phyloP scores from a whole-genome alignment of 306 rosid species.

The Rubus idaeus region DNA sequence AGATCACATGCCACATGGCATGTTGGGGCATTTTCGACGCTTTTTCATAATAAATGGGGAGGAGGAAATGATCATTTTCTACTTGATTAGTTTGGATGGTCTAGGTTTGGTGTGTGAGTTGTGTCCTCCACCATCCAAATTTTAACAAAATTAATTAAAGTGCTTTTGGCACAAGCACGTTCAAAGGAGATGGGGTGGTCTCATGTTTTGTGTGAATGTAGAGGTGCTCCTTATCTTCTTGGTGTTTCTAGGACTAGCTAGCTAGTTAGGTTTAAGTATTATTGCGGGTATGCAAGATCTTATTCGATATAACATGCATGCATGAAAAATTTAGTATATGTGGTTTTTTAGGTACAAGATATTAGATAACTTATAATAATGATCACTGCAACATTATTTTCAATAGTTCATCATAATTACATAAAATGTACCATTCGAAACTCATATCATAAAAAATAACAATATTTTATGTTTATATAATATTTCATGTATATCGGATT shows the following conservation, averaged over 20 bases:
- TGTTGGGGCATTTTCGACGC: conserved; percentile 32
- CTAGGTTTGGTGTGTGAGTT: conserved; percentile 32
- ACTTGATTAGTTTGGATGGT: conserved; percentile 44
- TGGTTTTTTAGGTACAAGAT: not conserved
- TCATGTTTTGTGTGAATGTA: conserved; percentile 15
- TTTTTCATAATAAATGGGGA: conserved; percentile 29
- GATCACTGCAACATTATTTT: not conserved
- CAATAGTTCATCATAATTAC: too few species aligned
- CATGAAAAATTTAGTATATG: not conserved
- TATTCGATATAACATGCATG: not conserved
- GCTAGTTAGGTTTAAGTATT: conserved; percentile 13
- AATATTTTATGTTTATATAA: too few species aligned
- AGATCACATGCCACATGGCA: conserved; percentile 37
- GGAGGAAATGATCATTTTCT: conserved; percentile 8
- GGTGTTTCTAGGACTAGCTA: not conserved
- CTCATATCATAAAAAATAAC: too few species aligned
- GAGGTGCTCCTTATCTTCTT: conserved; percentile 24
- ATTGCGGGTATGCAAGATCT: not conserved
- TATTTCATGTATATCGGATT: too few species aligned
- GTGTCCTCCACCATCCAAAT: conserved; percentile 48
- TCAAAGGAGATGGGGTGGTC: conserved; percentile 23
- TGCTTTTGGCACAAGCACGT: conserved; percentile 45
- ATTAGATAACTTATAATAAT: too few species aligned
- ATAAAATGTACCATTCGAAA: too few species aligned
- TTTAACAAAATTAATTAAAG: conserved; percentile 29